A percentile compares a stretch with the other conserved stretches of the same genome.
phyloP scores from a whole-genome alignment of 257 asterid genomes.

The Mentha longifolia region DNA sequence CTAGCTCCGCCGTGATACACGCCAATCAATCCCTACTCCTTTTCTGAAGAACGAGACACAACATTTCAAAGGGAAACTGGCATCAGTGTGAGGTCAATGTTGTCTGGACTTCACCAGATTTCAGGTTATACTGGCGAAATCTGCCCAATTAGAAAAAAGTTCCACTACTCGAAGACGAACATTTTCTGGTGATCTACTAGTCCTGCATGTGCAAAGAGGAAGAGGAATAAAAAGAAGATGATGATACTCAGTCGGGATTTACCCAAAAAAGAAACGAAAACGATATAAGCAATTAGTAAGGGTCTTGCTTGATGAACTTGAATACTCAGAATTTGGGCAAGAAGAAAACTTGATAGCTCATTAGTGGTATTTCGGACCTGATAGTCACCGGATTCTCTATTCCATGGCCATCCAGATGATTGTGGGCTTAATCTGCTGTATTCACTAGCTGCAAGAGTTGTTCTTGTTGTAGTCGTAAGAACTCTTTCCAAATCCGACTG shows the following conservation, averaged over 20 bases:
- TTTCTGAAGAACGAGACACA: neutral
- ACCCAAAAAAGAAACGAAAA: neutral
- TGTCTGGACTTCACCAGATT: neutral
- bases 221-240: neutral
- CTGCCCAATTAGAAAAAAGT: slow-evolving; percentile 13
- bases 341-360: slow-evolving; percentile 58
- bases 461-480: slow-evolving; percentile 56
- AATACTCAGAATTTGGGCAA: slow-evolving; percentile 49
- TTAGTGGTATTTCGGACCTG: slow-evolving; percentile 62
- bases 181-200: slow-evolving; percentile 23
- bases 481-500: slow-evolving; percentile 71
- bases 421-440: slow-evolving; percentile 53
- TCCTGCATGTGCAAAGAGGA: slow-evolving; percentile 33
- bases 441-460: slow-evolving; percentile 75
- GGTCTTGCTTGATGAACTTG: slow-evolving; percentile 46
- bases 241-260: neutral
- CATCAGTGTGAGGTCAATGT: neutral
- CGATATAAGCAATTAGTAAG: slow-evolving; percentile 17
- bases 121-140: neutral
- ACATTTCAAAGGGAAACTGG: slow-evolving; percentile 21
- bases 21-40: slow-evolving; percentile 16
- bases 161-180: slow-evolving; percentile 13
- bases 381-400: slow-evolving; percentile 50
- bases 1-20: neutral
- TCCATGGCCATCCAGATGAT: slow-evolving; percentile 43